phyloP scores from a whole-genome alignment of 2,329 filamentous ascomycete genomes.

The Talaromyces sp. region DNA sequence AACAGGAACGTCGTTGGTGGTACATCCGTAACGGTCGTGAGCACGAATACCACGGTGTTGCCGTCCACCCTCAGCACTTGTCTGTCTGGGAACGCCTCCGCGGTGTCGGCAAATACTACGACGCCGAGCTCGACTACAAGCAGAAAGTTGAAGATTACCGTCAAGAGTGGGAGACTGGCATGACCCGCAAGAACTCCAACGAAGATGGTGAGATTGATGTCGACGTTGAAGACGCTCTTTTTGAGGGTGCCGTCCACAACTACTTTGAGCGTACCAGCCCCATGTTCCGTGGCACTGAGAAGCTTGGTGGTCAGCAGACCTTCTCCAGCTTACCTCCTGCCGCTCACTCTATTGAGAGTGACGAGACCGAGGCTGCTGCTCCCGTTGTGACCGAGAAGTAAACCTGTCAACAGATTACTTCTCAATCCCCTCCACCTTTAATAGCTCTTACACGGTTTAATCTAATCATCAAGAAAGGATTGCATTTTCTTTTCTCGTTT shows the following conservation, averaged over 20 bases:
- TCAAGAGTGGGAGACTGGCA: conserved; percentile 51
- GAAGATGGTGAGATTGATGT: conserved; percentile 43
- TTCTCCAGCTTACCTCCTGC: conserved; percentile 35
- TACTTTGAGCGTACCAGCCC: conserved; percentile 54
- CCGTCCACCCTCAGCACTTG: conserved; percentile 83
- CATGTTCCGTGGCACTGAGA: conserved; percentile 41
- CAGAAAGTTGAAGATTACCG: conserved; percentile 81
- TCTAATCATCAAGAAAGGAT: background rate
- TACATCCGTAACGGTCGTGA: conserved; percentile 77
- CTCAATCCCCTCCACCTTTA: background rate
- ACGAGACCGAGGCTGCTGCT: conserved; percentile 8
- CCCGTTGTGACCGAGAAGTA: conserved; percentile 6
- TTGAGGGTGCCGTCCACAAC: conserved; percentile 48
- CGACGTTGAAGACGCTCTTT: conserved; percentile 46
- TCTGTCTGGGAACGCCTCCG: conserved; percentile 80
- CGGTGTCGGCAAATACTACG: conserved; percentile 75
- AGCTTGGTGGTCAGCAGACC: conserved; percentile 25
- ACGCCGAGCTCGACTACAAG: conserved; percentile 77
- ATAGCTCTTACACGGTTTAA: background rate
- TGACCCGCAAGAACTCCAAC: conserved; percentile 49
- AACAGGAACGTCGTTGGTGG: conserved; percentile 90
- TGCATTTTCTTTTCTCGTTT: background rate
- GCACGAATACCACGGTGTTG: conserved; percentile 85
- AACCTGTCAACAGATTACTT: too few species aligned
- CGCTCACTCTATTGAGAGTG: conserved; percentile 21